Conservation (phyloP, 345 rosid species). For the Aurinia saxatilis region DNA sequence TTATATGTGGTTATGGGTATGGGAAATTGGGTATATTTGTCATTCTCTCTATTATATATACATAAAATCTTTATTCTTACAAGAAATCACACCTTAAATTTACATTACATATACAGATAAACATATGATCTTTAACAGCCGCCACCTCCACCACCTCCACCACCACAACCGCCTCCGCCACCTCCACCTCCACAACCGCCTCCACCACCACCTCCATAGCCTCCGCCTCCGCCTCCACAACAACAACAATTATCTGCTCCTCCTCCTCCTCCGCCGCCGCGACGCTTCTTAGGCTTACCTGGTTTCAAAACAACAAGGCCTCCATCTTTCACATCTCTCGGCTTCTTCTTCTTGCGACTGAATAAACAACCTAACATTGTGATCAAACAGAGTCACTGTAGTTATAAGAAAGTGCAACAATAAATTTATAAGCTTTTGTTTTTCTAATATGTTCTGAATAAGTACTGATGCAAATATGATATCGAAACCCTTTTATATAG, state of each 20-base stretch:
- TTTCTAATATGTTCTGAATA: background rate
- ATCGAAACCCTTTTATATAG: background rate
- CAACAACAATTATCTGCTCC: background rate
- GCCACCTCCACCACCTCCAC: background rate
- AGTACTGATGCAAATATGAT: background rate
- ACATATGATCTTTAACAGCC: background rate
- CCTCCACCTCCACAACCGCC: background rate
- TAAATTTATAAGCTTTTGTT: background rate
- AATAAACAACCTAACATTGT: conserved; percentile 18
- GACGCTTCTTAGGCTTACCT: conserved; percentile 21
- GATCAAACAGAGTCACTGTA: conserved; percentile 4
- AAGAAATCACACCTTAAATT: background rate
- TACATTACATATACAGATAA: background rate
- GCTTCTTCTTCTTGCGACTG: conserved; percentile 8
- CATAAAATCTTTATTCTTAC: background rate
- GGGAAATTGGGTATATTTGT: too few species aligned
- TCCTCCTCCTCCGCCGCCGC: background rate
- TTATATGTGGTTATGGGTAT: too few species aligned
- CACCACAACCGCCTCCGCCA: background rate
- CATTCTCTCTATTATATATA: too few species aligned
- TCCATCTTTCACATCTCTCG: conserved; percentile 11
- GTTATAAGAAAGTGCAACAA: background rate
- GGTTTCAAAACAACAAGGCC: background rate
- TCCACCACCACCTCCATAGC: background rate
- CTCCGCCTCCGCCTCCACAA: background rate